Evolutionary conservation across 352 stramenopile genomes (phyloP), one percentile per base, ranked within the genome.

Genomic region (Pythium folliculosum): DNA sequence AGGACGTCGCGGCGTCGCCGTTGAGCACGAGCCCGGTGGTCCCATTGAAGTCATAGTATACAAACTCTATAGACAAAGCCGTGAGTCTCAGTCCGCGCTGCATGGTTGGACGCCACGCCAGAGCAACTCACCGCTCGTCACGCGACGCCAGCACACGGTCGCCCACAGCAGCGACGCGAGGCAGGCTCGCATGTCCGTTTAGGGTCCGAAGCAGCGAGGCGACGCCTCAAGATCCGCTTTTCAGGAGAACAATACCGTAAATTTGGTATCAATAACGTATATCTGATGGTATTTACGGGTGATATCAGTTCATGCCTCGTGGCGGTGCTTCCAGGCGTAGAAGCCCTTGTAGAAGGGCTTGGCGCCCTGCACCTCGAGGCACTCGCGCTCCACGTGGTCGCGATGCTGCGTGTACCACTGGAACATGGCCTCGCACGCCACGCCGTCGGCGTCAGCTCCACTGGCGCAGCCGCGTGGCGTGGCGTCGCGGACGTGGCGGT

Each of bases 1-100:
- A 92, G 62, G 70, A 92, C 16, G 88, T 96, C 5, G 86, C 77
- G 25, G 88, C 83, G 40, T 88, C 76, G 35, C 91, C 91, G 65
- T 94, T 94, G 21, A 97, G 75, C 25, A 80, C 69, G 8, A 97
- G 76, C 0, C 89, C 91, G 3, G 74, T 84, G 7, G 89, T 97
- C 37, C 73, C 77, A 54, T 95, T 96, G 44, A 97, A 97, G 69
- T 96, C 81, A 49, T 91, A 86, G 67, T 93, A 97, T 13, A 92
- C 80, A 67, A 97, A 97, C 56, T 91, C 86, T 60, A 45, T 23
- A 32, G 27, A 32, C 27, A 32, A 2, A 19, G 14, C 6, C 40
- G 40, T 9, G 12, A 47, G 14, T 47, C 40, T 32, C 37, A 17
- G 37, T 43, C 3, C 14, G 37, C 37, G 37, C 37, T 43, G 14